phyloP scores from a whole-genome alignment of 805 yeast genomes.

The Kazachstania psychrophila region DNA sequence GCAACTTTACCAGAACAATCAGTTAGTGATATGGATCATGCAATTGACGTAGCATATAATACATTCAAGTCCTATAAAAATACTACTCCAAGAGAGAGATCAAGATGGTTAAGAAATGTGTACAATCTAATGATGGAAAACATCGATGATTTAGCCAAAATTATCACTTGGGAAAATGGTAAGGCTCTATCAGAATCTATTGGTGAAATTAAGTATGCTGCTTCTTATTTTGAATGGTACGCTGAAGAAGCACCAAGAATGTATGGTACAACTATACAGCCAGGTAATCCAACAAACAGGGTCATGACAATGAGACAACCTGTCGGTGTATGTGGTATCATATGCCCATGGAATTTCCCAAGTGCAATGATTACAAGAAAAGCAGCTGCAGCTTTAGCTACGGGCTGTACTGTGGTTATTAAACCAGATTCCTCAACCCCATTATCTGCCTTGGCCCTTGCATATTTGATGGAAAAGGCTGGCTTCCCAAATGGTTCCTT shows the following conservation, averaged over 20 bases:
- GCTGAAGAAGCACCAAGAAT: constrained; percentile 54
- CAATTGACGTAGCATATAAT: constrained; percentile 40
- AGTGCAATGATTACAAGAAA: constrained; percentile 59
- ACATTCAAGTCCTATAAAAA: constrained; percentile 40
- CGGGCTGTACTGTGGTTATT: constrained; percentile 51
- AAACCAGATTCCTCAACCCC: constrained; percentile 60
- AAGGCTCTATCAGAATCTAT: constrained; percentile 44
- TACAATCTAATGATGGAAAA: constrained; percentile 45
- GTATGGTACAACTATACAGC: constrained; percentile 50
- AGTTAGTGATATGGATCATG: constrained; percentile 47
- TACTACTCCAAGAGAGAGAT: constrained; percentile 42
- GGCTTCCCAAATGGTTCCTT: constrained; percentile 53
- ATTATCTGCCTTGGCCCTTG: constrained; percentile 48
- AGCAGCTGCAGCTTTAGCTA: constrained; percentile 57
- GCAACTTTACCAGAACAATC: constrained; percentile 57
- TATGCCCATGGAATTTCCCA: constrained; percentile 64
- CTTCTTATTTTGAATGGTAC: constrained; percentile 83
- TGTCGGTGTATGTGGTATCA: constrained; percentile 53
- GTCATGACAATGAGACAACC: constrained; percentile 49
- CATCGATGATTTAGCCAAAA: constrained; percentile 46
- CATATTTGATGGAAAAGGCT: constrained; percentile 45
- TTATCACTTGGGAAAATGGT: constrained; percentile 54
- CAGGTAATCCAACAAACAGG: constrained; percentile 41
- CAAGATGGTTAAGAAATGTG: constrained; percentile 42
- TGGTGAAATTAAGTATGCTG: constrained; percentile 52